Conservation (phyloP, 345 rosid species). For the Mallotus nudiflorus region DNA sequence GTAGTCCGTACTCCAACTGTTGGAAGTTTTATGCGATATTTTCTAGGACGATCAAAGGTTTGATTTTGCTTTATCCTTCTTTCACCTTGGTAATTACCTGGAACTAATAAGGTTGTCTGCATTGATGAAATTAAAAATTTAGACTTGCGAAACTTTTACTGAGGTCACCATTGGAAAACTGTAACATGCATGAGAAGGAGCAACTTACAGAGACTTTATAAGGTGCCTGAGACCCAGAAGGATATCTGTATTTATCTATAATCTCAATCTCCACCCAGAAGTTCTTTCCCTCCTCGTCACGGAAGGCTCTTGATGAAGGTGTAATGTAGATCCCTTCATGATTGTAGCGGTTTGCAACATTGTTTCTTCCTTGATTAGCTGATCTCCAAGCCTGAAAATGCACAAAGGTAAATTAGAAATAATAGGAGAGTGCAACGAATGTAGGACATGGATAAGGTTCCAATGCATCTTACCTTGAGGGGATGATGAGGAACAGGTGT, state of each 20-base stretch:
- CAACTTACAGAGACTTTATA: constrained; percentile 90
- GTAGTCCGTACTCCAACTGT: constrained; percentile 92
- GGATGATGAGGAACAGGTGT: constrained; percentile 96
- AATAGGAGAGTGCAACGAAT: constrained; percentile 5
- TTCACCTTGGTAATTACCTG: constrained; percentile 95
- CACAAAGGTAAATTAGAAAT: constrained; percentile 18
- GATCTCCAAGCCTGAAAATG: constrained; percentile 91
- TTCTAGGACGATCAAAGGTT: constrained; percentile 67
- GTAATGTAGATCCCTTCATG: constrained; percentile 85
- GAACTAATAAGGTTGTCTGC: constrained; percentile 90
- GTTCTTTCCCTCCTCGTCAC: constrained; percentile 97
- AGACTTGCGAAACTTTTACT: not conserved
- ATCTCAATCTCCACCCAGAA: constrained; percentile 98
- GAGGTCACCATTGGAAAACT: not conserved
- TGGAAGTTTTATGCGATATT: constrained; percentile 74
- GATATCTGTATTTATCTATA: constrained; percentile 77
- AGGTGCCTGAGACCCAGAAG: constrained; percentile 90
- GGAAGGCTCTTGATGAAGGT: constrained; percentile 87
- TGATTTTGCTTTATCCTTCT: constrained; percentile 70
- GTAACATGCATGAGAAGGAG: constrained; percentile 4
- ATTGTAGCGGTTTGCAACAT: constrained; percentile 59
- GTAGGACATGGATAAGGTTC: constrained; percentile 13
- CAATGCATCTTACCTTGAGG: constrained; percentile 65
- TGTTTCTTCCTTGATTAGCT: constrained; percentile 89
- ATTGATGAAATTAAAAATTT: constrained; percentile 15